phyloP scores from a whole-genome alignment of 352 stramenopile species.

The Globisporangium abappressorium region DNA sequence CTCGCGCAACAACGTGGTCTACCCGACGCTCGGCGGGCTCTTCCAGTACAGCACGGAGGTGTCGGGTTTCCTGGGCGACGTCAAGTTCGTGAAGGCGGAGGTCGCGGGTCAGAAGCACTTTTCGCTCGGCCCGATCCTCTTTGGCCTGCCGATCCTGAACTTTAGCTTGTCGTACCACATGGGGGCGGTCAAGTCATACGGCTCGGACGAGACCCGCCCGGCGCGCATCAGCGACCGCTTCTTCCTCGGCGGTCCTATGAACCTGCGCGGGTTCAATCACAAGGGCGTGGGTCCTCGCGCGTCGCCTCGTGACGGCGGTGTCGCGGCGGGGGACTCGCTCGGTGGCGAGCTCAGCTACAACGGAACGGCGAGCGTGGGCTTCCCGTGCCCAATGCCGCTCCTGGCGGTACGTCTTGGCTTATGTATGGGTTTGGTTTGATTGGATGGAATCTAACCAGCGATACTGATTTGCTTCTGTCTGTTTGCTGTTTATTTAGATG shows the following conservation, averaged over 20 bases:
- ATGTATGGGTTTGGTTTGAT: neutral
- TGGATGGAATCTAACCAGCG: neutral
- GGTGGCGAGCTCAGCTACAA: slow-evolving; percentile 89
- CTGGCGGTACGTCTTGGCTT: slow-evolving; percentile 58
- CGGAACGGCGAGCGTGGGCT: slow-evolving; percentile 78
- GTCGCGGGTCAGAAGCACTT: slow-evolving; percentile 84
- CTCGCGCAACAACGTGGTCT: slow-evolving; percentile 81
- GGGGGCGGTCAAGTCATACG: slow-evolving; percentile 78
- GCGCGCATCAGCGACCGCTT: slow-evolving; percentile 91
- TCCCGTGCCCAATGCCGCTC: slow-evolving; percentile 80
- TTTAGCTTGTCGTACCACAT: slow-evolving; percentile 80
- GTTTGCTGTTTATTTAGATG: slow-evolving; percentile 33
- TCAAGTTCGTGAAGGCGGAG: slow-evolving; percentile 88
- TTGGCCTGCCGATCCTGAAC: slow-evolving; percentile 73
- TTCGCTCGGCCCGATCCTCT: slow-evolving; percentile 56
- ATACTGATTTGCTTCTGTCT: neutral
- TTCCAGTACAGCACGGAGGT: slow-evolving; percentile 90
- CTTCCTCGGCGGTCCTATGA: slow-evolving; percentile 88
- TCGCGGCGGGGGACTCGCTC: slow-evolving; percentile 77
- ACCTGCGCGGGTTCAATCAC: slow-evolving; percentile 88
- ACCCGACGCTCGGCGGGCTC: slow-evolving; percentile 84
- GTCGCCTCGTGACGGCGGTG: slow-evolving; percentile 83
- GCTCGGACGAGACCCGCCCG: slow-evolving; percentile 62
- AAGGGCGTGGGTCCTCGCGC: slow-evolving; percentile 87
- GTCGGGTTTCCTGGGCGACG: slow-evolving; percentile 81